Evolutionary conservation across 805 yeast species (phyloP).

Genomic region (Grigorovia transvaalensis): DNA sequence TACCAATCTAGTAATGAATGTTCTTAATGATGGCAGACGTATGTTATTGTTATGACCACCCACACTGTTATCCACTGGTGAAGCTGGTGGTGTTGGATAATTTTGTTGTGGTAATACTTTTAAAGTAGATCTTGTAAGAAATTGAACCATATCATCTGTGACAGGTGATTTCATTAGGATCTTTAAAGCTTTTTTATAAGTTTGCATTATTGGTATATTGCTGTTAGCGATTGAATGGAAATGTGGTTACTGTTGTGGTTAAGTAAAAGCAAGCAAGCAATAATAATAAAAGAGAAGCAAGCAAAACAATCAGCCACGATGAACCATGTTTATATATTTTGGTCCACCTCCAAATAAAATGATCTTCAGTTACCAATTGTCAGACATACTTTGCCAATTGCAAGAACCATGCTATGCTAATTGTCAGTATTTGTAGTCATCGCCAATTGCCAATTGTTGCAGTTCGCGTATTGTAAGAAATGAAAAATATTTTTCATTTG

Average conservation of each 20-base stretch:
- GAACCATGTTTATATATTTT: neutral
- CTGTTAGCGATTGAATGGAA: too few species aligned
- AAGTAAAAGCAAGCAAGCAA: neutral
- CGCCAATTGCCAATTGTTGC: neutral
- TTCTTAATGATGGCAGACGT: slow-evolving; percentile 53
- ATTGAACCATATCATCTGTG: slow-evolving; percentile 64
- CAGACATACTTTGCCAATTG: neutral
- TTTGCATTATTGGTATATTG: slow-evolving; percentile 9
- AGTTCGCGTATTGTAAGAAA: neutral
- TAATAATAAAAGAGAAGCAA: neutral
- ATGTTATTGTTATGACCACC: slow-evolving; percentile 2
- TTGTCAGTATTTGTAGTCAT: neutral
- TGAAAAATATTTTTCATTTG: neutral
- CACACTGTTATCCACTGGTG: slow-evolving; percentile 11
- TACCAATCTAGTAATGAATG: slow-evolving; percentile 61
- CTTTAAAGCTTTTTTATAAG: slow-evolving; percentile 44
- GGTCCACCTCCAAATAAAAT: neutral
- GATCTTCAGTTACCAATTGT: neutral
- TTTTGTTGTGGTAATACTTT: slow-evolving; percentile 48
- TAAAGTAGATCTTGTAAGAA: slow-evolving; percentile 52
- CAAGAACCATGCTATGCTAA: neutral
- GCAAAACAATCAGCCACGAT: neutral
- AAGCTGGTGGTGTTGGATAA: slow-evolving; percentile 30
- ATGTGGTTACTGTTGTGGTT: neutral
- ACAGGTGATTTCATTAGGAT: slow-evolving; percentile 56